Evolutionary conservation across 106 monocot species (phyloP).

Genomic region (Posidonia australis): DNA sequence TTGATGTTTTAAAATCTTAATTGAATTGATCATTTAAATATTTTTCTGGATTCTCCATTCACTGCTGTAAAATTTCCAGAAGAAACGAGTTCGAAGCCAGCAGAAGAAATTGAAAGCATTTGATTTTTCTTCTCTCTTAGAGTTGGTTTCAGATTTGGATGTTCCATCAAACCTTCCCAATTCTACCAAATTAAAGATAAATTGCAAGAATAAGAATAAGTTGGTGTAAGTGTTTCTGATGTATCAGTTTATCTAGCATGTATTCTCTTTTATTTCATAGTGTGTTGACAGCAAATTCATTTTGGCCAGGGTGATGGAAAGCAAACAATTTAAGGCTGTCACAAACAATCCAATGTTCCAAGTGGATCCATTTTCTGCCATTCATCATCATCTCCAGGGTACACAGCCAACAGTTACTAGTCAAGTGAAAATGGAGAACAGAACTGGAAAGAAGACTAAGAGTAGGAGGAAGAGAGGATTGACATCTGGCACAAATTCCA

Average conservation of each 20-base stretch:
- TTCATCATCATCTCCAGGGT: constrained; percentile 42
- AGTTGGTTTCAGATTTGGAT: constrained; percentile 34
- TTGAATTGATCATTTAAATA: no score
- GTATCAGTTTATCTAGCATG: neutral
- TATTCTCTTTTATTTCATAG: neutral
- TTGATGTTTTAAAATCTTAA: no score
- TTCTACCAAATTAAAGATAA: constrained; percentile 24
- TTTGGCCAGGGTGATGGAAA: constrained; percentile 31
- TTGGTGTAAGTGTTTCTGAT: constrained; percentile 29
- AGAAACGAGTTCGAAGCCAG: constrained; percentile 37
- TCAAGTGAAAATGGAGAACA: constrained; percentile 1
- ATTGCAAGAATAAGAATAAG: constrained; percentile 49
- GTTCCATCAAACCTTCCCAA: neutral
- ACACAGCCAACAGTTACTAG: constrained; percentile 29
- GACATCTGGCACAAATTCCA: constrained; percentile 14
- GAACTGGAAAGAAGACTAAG: constrained; percentile 21
- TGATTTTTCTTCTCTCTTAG: constrained; percentile 51
- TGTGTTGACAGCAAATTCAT: neutral
- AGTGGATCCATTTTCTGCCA: constrained; percentile 38
- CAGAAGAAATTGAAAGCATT: constrained; percentile 66
- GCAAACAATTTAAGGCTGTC: constrained; percentile 24
- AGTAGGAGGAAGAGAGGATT: constrained; percentile 8
- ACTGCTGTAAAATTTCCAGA: constrained; percentile 16
- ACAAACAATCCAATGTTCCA: constrained; percentile 35
- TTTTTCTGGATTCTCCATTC: no score